phyloP scores from a whole-genome alignment of 768 basidiomycete species.

The Leccinum rimulosum region DNA sequence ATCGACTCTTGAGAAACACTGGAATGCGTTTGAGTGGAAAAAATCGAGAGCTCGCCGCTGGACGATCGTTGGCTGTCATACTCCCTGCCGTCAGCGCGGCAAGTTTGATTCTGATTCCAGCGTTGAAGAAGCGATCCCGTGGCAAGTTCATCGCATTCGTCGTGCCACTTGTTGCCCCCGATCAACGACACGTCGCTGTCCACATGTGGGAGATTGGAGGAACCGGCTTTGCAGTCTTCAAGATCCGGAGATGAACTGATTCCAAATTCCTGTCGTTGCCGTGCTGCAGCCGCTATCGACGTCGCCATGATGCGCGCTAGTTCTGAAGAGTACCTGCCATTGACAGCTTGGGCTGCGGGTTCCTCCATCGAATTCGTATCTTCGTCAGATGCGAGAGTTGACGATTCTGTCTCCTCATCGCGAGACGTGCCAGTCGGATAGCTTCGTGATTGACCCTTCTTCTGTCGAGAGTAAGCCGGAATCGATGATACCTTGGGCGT shows the following conservation, averaged over 20 bases:
- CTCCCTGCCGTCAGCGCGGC: neutral
- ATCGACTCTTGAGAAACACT: constrained; percentile 26
- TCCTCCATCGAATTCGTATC: constrained; percentile 5
- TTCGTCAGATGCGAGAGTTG: constrained; percentile 17
- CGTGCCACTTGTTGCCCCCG: constrained; percentile 39
- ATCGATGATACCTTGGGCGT: constrained; percentile 16
- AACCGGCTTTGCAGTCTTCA: constrained; percentile 1
- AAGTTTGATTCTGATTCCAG: constrained; percentile 5
- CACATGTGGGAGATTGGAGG: constrained; percentile 29
- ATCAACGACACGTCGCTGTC: constrained; percentile 51
- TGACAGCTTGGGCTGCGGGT: neutral
- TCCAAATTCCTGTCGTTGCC: constrained; percentile 51
- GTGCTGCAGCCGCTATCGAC: constrained; percentile 38
- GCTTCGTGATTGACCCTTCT: neutral
- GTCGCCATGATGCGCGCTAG: constrained; percentile 43
- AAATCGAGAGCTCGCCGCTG: constrained; percentile 10
- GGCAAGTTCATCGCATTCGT: constrained; percentile 30
- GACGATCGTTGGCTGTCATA: constrained; percentile 5
- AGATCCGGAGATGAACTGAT: constrained; percentile 41
- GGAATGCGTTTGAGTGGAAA: constrained; percentile 11
- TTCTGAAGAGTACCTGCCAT: constrained; percentile 51
- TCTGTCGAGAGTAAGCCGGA: constrained; percentile 6
- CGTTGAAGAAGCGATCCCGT: constrained; percentile 31
- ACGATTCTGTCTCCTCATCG: constrained; percentile 14
- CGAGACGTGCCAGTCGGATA: neutral